Evolutionary conservation across 2,329 filamentous ascomycete species (phyloP).

Genomic region (Atkinsonella hypoxylon): DNA sequence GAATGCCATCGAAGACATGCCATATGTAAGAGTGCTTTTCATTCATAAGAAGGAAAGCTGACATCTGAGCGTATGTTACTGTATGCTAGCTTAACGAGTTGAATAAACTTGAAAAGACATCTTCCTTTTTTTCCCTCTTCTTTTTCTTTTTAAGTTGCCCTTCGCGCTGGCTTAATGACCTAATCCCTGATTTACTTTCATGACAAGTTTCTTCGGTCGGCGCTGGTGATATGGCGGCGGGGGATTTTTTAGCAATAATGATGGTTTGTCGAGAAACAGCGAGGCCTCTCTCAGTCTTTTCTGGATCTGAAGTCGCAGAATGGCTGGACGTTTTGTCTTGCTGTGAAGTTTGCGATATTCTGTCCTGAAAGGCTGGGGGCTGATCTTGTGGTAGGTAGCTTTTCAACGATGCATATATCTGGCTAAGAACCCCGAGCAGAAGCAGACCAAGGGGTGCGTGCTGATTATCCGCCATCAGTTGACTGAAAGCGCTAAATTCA

Average conservation of each 20-base stretch:
- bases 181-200: background rate
- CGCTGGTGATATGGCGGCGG: background rate
- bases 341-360: background rate
- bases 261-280: constrained; percentile 17
- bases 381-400: constrained; percentile 17
- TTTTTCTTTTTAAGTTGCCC: constrained; percentile 28
- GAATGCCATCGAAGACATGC: background rate
- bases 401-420: constrained; percentile 35
- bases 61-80: background rate
- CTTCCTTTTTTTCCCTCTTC: constrained; percentile 42
- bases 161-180: constrained; percentile 5
- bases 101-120: constrained; percentile 67
- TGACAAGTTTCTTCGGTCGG: constrained; percentile 2
- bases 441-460: constrained; percentile 61
- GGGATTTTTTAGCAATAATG: background rate
- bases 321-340: background rate
- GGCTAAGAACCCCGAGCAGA: constrained; percentile 52
- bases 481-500: constrained; percentile 48
- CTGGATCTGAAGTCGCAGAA: background rate
- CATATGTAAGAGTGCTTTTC: background rate
- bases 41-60: background rate
- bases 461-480: constrained; percentile 58
- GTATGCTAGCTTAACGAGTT: constrained; percentile 30
- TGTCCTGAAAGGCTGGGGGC: background rate
- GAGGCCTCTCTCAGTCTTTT: constrained; percentile 16